Evolutionary conservation across 164 flowering plant species (phyloP), one percentile per base, ranked within the genome.

Genomic region (Taxillus chinensis): DNA sequence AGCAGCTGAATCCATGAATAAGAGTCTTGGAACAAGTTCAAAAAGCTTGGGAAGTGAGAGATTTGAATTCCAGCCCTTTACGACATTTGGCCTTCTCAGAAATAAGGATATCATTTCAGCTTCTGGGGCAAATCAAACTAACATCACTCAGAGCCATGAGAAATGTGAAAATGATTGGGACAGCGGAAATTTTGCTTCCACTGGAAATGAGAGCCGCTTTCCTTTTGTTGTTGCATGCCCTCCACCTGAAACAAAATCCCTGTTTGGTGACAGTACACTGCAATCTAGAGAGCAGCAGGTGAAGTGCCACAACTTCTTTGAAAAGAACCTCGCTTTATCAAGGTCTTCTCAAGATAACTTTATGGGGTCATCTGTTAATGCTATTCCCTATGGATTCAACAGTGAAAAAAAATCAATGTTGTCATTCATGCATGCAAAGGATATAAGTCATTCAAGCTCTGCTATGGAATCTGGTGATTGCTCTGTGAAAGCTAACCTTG

Each of bases 31-130:
- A 14, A 42, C 7, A 39, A 60, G 68, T 59, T 58, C 66, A 11
- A 49, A 45, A 13, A 55, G 61, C 55, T 57, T 43, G 11, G 64
- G 60, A 62, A 69, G 59, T 8, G 68, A 64, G 57, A 67, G 61
- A 10, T 66, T 66, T n/a, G 71, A 65, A 52, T n/a, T 54, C 46
- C 60, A 63, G 14, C 38, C 71, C 50, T 73, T 73, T 62, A 73
- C 72, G 0, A 60, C 62, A 43, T 71, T 67, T 59, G 66, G 49
- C 27, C 48, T 46, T 59, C 45, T 57, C 5, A 60, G 17, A 55
- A 68, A 55, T 39, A 67, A 58, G 53, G 70, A 71, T 41, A 37
- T 48, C 38, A 13, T 5, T 40, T 37, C 64, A 39, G 41, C 63
- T 70, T 17, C 38, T 40, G 60, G 49, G 64, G 55, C 45, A 58